phyloP scores from a whole-genome alignment of 352 stramenopile species.

The Globisporangium echinulatum region DNA sequence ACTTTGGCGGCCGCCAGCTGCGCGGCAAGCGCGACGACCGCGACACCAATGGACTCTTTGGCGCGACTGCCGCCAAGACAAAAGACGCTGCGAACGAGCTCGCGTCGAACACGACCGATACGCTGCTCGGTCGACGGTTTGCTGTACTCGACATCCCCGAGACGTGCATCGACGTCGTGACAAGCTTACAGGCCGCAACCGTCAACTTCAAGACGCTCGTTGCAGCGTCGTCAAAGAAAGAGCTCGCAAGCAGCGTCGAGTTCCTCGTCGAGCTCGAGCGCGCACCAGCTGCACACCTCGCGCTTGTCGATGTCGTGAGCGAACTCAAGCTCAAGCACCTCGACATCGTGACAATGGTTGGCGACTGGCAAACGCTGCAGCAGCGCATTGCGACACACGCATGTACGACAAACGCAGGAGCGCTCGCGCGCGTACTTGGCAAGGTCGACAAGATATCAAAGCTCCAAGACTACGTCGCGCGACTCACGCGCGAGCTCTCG shows the following conservation, averaged over 20 bases:
- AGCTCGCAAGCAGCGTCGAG: conserved; percentile 62
- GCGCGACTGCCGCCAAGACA: conserved; percentile 17
- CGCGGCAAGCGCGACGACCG: conserved; percentile 39
- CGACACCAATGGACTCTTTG: conserved; percentile 28
- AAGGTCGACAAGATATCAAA: conserved; percentile 78
- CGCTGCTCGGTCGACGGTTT: conserved; percentile 60
- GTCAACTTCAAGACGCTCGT: conserved; percentile 68
- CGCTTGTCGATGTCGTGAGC: conserved; percentile 59
- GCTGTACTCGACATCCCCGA: conserved; percentile 73
- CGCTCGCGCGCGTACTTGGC: conserved; percentile 36
- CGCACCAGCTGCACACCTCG: conserved; percentile 33
- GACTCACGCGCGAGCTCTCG: conserved; percentile 55
- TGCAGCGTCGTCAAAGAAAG: conserved; percentile 55
- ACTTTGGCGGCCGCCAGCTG: conserved; percentile 32
- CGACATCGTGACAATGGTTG: conserved; percentile 63
- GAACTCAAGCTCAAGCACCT: conserved; percentile 81
- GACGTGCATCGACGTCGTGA: conserved; percentile 68
- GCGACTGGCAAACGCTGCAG: conserved; percentile 52
- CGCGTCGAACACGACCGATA: conserved; percentile 39
- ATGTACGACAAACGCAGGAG: conserved; percentile 23
- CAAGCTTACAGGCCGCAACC: conserved; percentile 24
- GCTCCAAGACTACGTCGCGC: conserved; percentile 55
- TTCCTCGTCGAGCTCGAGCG: conserved; percentile 76
- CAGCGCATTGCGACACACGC: conserved; percentile 41
- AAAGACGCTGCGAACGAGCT: conserved; percentile 38